A percentile compares a stretch with the other conserved stretches of the same genome.
phyloP scores from a whole-genome alignment of 352 stramenopile species.

The Blastocystis hominis region DNA sequence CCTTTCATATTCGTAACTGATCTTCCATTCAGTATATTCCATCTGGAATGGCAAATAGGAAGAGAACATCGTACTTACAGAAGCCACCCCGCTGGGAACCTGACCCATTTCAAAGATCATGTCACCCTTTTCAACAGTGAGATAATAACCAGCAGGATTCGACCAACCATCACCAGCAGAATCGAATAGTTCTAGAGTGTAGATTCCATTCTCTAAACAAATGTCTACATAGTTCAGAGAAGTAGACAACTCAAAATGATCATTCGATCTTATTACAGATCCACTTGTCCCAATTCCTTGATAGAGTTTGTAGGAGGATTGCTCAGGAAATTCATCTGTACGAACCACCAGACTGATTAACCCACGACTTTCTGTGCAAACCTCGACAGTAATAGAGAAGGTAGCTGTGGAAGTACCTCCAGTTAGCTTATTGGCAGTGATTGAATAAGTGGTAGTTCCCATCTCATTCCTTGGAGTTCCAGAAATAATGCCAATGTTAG shows the following conservation, averaged over 20 bases:
- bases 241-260: background rate
- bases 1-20: background rate
- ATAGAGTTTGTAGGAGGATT: constrained; percentile 9
- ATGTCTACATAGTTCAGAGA: background rate
- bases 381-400: background rate
- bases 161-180: background rate
- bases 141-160: background rate
- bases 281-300: background rate
- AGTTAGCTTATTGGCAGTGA: background rate
- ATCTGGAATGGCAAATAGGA: no score
- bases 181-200: background rate
- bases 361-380: background rate
- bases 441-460: background rate
- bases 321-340: background rate
- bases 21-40: background rate
- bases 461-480: no score
- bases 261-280: background rate
- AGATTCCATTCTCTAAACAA: background rate
- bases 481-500: background rate
- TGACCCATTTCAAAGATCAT: background rate
- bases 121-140: background rate
- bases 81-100: background rate
- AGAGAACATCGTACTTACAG: background rate
- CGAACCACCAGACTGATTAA: constrained; percentile 10
- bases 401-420: background rate